phyloP scores from a whole-genome alignment of 2,329 filamentous ascomycete species.

The Microdochium paspali region DNA sequence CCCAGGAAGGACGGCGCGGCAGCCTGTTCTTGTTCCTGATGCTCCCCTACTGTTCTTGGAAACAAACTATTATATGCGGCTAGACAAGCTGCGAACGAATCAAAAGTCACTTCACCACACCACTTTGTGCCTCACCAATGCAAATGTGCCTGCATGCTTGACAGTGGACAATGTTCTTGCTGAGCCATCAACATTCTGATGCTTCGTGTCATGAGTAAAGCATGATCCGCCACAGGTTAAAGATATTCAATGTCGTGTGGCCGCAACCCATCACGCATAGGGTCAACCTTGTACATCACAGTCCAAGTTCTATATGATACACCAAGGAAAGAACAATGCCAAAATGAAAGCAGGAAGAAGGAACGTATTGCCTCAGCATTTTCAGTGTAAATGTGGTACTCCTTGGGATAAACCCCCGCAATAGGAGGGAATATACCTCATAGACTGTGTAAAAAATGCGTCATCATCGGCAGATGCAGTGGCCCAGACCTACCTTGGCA shows the following conservation, averaged over 20 bases:
- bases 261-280: no score
- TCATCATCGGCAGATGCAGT: conserved; percentile 18
- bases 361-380: conserved; percentile 19
- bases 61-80: background rate
- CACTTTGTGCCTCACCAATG: background rate
- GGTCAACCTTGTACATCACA: no score
- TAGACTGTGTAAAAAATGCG: conserved; percentile 15
- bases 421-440: conserved; percentile 10
- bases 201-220: no score
- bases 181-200: no score
- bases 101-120: background rate
- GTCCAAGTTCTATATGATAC: no score
- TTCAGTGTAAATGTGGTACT: conserved; percentile 20
- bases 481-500: no score
- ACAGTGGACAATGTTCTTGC: no score
- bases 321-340: no score
- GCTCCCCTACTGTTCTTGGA: background rate
- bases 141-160: no score
- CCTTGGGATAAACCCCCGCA: conserved; percentile 12
- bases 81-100: background rate
- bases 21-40: background rate
- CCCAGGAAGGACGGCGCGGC: background rate
- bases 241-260: no score
- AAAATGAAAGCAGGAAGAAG: background rate
- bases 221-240: no score